Conservation (phyloP, 2,329 filamentous ascomycete species). For the Lasiodiplodia citricola region DNA sequence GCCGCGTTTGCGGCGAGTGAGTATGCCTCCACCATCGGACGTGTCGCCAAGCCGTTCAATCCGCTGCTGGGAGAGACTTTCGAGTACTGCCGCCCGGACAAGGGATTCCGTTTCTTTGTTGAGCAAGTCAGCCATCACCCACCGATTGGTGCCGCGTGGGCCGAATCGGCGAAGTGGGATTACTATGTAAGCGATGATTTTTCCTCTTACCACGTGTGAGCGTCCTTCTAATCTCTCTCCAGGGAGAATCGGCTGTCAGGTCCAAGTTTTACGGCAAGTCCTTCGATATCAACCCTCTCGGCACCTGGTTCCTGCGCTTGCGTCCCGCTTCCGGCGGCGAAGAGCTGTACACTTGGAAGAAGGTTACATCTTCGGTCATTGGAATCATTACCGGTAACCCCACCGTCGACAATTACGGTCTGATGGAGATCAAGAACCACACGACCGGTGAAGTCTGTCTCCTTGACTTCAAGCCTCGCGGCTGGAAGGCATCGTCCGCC, state of each 20-base stretch:
- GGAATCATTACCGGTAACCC: slow-evolving; percentile 98
- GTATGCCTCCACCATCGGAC: slow-evolving; percentile 94
- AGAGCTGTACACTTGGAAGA: slow-evolving; percentile 98
- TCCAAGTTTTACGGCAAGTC: slow-evolving; percentile 98
- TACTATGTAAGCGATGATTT: slow-evolving; percentile 67
- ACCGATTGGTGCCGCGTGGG: slow-evolving; percentile 89
- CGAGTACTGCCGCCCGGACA: slow-evolving; percentile 93
- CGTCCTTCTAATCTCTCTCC: not conserved
- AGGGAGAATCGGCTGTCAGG: slow-evolving; percentile 91
- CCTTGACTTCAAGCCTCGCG: slow-evolving; percentile 91
- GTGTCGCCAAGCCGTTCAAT: slow-evolving; percentile 98
- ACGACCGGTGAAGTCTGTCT: slow-evolving; percentile 89
- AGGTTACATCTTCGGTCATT: slow-evolving; percentile 95
- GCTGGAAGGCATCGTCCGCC: slow-evolving; percentile 92
- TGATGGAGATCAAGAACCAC: slow-evolving; percentile 98
- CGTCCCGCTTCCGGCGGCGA: slow-evolving; percentile 76
- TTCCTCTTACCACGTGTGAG: not conserved
- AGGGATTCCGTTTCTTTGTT: slow-evolving; percentile 97
- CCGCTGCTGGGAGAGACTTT: slow-evolving; percentile 95
- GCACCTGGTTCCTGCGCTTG: slow-evolving; percentile 93
- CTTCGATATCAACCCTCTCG: slow-evolving; percentile 94
- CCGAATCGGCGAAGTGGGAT: slow-evolving; percentile 91
- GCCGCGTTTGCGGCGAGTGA: slow-evolving; percentile 95
- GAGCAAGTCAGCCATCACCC: slow-evolving; percentile 99
- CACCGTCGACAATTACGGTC: slow-evolving; percentile 95